Conservation (phyloP, 345 rosid genomes). For the Moringa oleifera region DNA sequence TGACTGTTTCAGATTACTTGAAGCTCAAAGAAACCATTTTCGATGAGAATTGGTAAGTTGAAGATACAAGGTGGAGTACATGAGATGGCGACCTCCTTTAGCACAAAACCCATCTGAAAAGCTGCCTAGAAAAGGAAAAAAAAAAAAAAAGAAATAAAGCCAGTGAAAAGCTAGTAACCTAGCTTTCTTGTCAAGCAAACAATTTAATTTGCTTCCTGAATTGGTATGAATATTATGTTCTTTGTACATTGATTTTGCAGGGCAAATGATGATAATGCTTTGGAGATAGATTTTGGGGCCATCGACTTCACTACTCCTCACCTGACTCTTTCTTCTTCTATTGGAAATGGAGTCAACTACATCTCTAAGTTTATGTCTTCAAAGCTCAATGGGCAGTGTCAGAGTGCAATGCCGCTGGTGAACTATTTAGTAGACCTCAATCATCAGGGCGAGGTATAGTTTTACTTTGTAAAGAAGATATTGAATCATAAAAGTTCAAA, state of each 20-base stretch:
- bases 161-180: no score
- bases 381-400: slow-evolving; percentile 36
- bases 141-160: not conserved
- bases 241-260: slow-evolving; percentile 27
- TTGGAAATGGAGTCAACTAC: slow-evolving; percentile 71
- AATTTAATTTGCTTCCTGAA: no score
- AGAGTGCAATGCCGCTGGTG: slow-evolving; percentile 38
- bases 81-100: no score
- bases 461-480: slow-evolving; percentile 9
- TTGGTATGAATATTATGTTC: no score
- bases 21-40: slow-evolving; percentile 70
- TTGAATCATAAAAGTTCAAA: not conserved
- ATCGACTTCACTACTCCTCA: slow-evolving; percentile 62
- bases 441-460: slow-evolving; percentile 72
- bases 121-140: no score
- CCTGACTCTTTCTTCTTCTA: slow-evolving; percentile 64
- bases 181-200: no score
- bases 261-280: slow-evolving; percentile 73
- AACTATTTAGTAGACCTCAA: slow-evolving; percentile 57
- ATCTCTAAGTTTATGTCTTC: slow-evolving; percentile 61
- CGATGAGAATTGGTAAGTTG: slow-evolving; percentile 69
- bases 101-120: no score
- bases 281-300: slow-evolving; percentile 85
- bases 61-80: no score
- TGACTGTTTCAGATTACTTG: slow-evolving; percentile 56